Conservation (phyloP, 495 filamentous ascomycete genomes). For the Lasiosphaeris hirsuta region DNA sequence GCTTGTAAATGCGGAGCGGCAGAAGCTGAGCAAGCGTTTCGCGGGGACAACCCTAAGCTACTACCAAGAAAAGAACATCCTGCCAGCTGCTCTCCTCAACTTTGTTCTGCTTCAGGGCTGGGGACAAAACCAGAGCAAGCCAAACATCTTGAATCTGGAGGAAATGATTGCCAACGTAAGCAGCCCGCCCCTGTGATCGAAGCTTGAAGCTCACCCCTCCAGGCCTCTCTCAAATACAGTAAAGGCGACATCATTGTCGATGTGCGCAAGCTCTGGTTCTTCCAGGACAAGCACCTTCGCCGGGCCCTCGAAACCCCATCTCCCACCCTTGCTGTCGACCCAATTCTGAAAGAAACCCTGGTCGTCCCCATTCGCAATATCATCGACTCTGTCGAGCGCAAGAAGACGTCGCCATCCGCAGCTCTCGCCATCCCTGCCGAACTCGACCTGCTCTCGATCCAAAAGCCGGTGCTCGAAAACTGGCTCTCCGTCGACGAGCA, state of each 20-base stretch:
- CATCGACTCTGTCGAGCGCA: not conserved
- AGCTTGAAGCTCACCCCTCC: not conserved
- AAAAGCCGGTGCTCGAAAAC: no score
- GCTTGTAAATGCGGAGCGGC: slow-evolving; percentile 66
- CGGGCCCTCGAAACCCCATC: slow-evolving; percentile 14
- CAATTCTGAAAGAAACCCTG: slow-evolving; percentile 14
- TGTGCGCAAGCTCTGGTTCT: slow-evolving; percentile 73
- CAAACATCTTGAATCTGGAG: slow-evolving; percentile 66
- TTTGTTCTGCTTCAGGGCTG: slow-evolving; percentile 85
- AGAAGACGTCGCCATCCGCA: slow-evolving; percentile 1
- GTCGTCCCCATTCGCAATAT: slow-evolving; percentile 13
- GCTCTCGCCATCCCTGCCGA: not conserved
- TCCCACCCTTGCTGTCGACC: not conserved
- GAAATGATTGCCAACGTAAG: slow-evolving; percentile 65
- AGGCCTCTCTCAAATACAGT: slow-evolving; percentile 82
- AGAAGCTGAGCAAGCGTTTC: slow-evolving; percentile 90
- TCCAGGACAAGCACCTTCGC: slow-evolving; percentile 68
- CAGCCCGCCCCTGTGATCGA: not conserved
- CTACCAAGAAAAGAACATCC: slow-evolving; percentile 65
- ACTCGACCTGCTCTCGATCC: no score
- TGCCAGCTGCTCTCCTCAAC: slow-evolving; percentile 74
- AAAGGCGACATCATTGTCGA: slow-evolving; percentile 83
- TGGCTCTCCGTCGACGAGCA: no score
- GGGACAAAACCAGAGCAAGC: slow-evolving; percentile 43
- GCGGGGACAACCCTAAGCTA: slow-evolving; percentile 64